These are phyloP conservation scores for Recurvomyces mirabilis DNA, from an alignment of 495 filamentous ascomycete species.

Conservation along the genomic window DNA sequence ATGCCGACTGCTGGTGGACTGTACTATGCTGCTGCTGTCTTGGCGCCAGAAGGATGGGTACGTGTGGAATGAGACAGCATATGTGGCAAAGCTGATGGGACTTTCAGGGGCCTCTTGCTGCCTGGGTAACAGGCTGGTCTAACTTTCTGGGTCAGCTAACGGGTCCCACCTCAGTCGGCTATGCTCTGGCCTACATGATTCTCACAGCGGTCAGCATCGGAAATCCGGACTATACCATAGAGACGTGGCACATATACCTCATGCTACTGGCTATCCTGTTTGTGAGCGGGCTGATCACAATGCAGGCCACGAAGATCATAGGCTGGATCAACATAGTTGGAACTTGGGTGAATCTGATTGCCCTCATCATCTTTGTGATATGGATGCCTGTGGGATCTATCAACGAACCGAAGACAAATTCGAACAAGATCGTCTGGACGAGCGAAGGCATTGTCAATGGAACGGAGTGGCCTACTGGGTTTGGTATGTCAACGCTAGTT, in stretches of 20 bases:
- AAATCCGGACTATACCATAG: constrained; percentile 6
- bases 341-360: constrained; percentile 5
- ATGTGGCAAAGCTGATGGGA: too few species aligned
- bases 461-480: constrained; percentile 11
- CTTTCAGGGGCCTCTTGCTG: constrained; percentile 5
- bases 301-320: constrained; percentile 13
- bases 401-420: constrained; percentile 4
- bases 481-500: not conserved
- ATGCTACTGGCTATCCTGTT: constrained; percentile 5
- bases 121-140: constrained; percentile 8
- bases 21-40: constrained; percentile 9
- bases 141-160: constrained; percentile 13
- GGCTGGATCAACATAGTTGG: constrained; percentile 12
- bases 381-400: constrained; percentile 9
- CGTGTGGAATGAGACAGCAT: too few species aligned
- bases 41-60: constrained; percentile 11
- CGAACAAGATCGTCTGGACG: constrained; percentile 8
- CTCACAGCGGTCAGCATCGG: constrained; percentile 10
- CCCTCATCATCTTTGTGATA: constrained; percentile 12
- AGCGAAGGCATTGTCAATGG: constrained; percentile 6
- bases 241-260: constrained; percentile 14
- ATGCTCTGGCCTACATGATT: constrained; percentile 12
- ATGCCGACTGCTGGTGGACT: constrained; percentile 11
- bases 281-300: constrained; percentile 12
- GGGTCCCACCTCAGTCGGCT: constrained; percentile 8